These are phyloP conservation scores for Simmondsia chinensis DNA, from an alignment of 148 eudicot species.

Conservation along the genomic window DNA sequence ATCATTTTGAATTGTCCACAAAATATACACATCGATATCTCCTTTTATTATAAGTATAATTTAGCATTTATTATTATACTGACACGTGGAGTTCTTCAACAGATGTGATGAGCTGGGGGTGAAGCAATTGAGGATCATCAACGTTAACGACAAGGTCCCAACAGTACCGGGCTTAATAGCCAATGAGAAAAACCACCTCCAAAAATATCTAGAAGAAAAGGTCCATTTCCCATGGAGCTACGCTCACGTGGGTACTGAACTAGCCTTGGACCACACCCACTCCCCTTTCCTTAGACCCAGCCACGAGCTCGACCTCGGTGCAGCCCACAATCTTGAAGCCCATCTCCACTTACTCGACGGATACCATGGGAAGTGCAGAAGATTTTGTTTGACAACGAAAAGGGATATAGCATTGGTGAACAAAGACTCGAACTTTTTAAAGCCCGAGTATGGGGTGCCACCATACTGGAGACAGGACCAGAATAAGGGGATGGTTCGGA, in stretches of 20 bases:
- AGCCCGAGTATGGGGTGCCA: constrained; percentile 50
- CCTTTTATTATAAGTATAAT: too few relatives aligned
- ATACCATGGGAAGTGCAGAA: constrained; percentile 27
- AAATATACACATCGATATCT: too few relatives aligned
- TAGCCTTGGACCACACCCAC: constrained; percentile 23
- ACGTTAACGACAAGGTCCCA: constrained; percentile 34
- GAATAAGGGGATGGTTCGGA: constrained; percentile 83
- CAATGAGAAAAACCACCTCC: constrained; percentile 30
- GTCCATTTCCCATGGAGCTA: constrained; percentile 46
- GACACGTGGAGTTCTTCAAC: too few relatives aligned
- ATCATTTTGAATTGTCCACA: too few relatives aligned
- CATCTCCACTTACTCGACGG: constrained; percentile 58
- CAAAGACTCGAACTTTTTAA: constrained; percentile 55
- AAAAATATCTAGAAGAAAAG: constrained; percentile 35
- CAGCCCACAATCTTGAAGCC: constrained; percentile 38
- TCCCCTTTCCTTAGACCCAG: constrained; percentile 27
- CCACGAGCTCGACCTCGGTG: constrained; percentile 12
- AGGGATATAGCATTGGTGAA: constrained; percentile 79
- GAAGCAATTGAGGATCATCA: constrained; percentile 26
- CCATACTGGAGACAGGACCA: constrained; percentile 70
- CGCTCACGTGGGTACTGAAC: constrained; percentile 33
- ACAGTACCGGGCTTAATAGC: constrained; percentile 33
- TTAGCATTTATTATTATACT: too few relatives aligned
- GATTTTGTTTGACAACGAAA: constrained; percentile 24
- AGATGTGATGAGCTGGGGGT: constrained; percentile 38